Evolutionary conservation across 331 rosid genomes (phyloP), one percentile per base, ranked within the genome.

Genomic region (Quercus lobata): DNA sequence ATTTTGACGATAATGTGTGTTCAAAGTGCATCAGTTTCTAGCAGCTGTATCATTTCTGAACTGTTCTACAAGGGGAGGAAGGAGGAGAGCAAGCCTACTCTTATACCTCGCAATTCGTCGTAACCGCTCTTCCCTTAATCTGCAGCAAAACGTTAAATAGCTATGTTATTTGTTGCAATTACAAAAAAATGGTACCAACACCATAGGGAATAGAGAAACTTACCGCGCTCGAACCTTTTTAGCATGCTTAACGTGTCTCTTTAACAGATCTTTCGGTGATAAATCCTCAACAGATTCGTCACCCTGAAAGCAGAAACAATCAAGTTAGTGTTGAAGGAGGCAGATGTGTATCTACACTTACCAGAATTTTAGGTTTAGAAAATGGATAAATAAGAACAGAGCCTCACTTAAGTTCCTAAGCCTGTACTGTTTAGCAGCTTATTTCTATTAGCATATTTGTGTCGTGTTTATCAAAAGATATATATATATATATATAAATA

Each of bases 41-140:
- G 93, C 82, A 76, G 91, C 86, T 60, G 86, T 63, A 77, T 92
- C 93, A 73, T 83, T 88, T 70, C 92, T 82, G 78, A 86, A 79
- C 82, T 86, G 94, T 75, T 92, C 94, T 21, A 76, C 86, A 0
- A 83, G 75, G 18, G 92, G 88, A 69, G 97, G 97, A 82, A 94
- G 97, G 79, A 94, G 89, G 82, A 92, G 97, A 83, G 91, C 89
- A 12, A 94, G 97, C 88, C 98, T 87, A 41, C 78, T 78, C 83
- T 88, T 87, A 89, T 94, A 94, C 88, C 97, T 89, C 56, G 87
- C 83, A 72, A 94, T 94, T 27, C 96, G 89, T 17, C 46, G 85
- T 29, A 80, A 81, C 77, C 97, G 92, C 66, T 87, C 92, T 81
- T 89, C 92, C 78, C 97, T 86, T 65, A 89, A 85, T 65, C 98